Percentiles rank a stretch among this genome's conserved stretches.
Evolutionary conservation across 805 yeast species (phyloP).

Genomic region (Wickerhamiella brachini): DNA sequence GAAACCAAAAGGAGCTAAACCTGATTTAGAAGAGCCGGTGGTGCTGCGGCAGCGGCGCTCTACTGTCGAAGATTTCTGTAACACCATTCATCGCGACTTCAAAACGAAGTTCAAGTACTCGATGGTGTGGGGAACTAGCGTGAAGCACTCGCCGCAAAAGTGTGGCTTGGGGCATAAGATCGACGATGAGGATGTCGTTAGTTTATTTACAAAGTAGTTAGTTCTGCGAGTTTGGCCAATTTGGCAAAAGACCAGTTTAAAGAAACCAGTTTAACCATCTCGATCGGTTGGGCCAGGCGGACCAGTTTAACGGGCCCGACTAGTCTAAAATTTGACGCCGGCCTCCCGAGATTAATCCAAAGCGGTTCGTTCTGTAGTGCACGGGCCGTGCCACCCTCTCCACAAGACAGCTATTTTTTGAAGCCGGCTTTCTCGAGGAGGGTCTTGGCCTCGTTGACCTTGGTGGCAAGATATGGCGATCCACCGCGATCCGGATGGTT

Average conservation of each 20-base stretch:
- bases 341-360: too few species aligned
- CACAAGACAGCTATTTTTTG: constrained; percentile 5
- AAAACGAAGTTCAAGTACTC: constrained; percentile 89
- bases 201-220: constrained; percentile 64
- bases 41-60: constrained; percentile 68
- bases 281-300: too few species aligned
- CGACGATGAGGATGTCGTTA: constrained; percentile 88
- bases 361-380: too few species aligned
- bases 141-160: constrained; percentile 92
- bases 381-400: not conserved
- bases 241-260: too few species aligned
- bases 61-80: constrained; percentile 76
- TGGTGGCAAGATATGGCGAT: constrained; percentile 64
- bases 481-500: constrained; percentile 91
- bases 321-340: too few species aligned
- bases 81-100: constrained; percentile 83
- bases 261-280: too few species aligned
- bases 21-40: constrained; percentile 79
- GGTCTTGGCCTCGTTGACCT: constrained; percentile 77
- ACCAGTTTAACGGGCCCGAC: too few species aligned
- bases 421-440: constrained; percentile 43
- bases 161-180: constrained; percentile 79
- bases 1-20: constrained; percentile 64
- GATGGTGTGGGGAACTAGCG: constrained; percentile 88
- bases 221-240: too few species aligned